Conservation (phyloP, 345 rosid species). For the Camelina hispida region DNA sequence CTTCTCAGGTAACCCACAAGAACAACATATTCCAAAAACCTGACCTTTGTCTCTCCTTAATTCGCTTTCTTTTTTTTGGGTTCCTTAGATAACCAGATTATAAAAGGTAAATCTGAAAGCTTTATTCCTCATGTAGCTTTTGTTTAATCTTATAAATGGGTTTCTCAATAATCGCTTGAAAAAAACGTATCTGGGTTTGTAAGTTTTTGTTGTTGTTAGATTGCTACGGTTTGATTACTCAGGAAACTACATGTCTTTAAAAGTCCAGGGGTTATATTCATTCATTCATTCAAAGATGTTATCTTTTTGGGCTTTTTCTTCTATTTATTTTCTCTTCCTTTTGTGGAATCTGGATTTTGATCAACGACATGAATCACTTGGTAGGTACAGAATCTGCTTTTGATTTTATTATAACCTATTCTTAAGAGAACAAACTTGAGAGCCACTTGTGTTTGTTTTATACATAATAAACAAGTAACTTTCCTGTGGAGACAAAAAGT, state of each 20-base stretch:
- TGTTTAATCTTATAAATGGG: too few relatives aligned
- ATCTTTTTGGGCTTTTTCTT: not conserved
- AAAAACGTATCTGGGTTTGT: constrained; percentile 22
- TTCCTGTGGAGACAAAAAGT: not conserved
- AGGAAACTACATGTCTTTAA: not conserved
- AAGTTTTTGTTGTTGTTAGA: not conserved
- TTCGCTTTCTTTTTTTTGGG: not conserved
- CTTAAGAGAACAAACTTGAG: not conserved
- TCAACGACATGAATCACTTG: constrained; percentile 30
- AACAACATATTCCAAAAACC: not conserved
- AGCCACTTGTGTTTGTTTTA: constrained; percentile 22
- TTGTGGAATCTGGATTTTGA: constrained; percentile 33
- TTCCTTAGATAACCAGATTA: not conserved
- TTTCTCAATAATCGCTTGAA: not conserved
- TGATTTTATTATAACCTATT: constrained; percentile 15
- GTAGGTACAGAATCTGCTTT: constrained; percentile 28
- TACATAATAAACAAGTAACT: not conserved
- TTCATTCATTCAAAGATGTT: not conserved
- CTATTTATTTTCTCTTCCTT: not conserved
- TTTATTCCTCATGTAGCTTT: not conserved
- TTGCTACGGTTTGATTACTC: not conserved
- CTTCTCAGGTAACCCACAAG: constrained; percentile 31
- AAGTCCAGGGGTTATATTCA: constrained; percentile 9
- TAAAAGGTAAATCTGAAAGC: constrained; percentile 18
- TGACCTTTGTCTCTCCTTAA: not conserved